These are phyloP conservation scores for Lojkania enalia DNA, from an alignment of 2,329 filamentous ascomycete species.

Conservation along the genomic window DNA sequence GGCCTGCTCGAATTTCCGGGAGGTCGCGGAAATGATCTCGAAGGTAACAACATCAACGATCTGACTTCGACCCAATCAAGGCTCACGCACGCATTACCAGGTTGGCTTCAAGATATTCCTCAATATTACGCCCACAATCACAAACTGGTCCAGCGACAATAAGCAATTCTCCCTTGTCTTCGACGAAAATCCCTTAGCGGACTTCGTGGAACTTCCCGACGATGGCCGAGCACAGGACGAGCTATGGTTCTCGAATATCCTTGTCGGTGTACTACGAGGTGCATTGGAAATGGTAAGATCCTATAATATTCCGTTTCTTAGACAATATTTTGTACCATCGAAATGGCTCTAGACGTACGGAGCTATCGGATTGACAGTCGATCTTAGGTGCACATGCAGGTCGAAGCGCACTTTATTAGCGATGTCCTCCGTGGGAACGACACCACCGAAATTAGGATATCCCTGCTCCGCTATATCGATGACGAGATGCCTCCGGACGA, in stretches of 20 bases:
- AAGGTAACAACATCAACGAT: conserved; percentile 61
- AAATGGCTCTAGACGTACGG: conserved; percentile 2
- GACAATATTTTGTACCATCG: too few species aligned
- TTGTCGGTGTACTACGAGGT: conserved; percentile 89
- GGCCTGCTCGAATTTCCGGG: conserved; percentile 87
- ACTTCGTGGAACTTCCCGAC: conserved; percentile 96
- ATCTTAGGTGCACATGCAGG: conserved; percentile 84
- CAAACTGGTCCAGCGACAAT: conserved; percentile 94
- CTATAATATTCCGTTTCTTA: conserved; percentile 7
- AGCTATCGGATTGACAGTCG: conserved; percentile 10
- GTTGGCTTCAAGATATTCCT: conserved; percentile 99
- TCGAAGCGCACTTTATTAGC: conserved; percentile 94
- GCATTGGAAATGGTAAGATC: conserved; percentile 92
- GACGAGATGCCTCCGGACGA: conserved; percentile 97
- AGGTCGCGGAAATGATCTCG: conserved; percentile 95
- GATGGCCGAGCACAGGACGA: conserved; percentile 95
- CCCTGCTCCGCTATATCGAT: conserved; percentile 90
- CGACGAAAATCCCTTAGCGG: conserved; percentile 93
- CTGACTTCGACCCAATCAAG: background rate
- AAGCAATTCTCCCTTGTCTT: conserved; percentile 96
- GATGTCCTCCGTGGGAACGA: conserved; percentile 92
- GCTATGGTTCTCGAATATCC: conserved; percentile 97
- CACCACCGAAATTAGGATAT: conserved; percentile 95
- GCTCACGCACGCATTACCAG: conserved; percentile 50
- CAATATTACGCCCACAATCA: conserved; percentile 90